A percentile compares a stretch with the other conserved stretches of the same genome.
Conservation (phyloP, 257 asterid genomes). For the Cynanchum wilfordii region DNA sequence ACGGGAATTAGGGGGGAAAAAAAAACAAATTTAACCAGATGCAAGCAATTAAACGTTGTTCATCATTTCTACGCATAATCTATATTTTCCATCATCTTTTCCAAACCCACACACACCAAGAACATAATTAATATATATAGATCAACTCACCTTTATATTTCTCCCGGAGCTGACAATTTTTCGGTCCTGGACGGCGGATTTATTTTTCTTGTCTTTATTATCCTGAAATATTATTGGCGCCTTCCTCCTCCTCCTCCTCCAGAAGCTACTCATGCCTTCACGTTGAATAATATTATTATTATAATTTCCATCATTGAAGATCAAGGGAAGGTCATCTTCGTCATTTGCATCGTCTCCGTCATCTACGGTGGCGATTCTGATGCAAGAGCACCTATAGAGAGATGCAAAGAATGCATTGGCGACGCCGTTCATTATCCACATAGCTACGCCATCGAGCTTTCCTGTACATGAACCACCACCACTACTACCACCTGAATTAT, state of each 20-base stretch:
- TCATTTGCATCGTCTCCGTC: slow-evolving; percentile 57
- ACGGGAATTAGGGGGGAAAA: neutral
- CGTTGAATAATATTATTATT: neutral
- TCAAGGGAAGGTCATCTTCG: slow-evolving; percentile 43
- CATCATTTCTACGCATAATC: neutral
- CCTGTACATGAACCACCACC: slow-evolving; percentile 23
- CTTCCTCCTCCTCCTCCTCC: slow-evolving; percentile 21
- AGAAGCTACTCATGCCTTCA: neutral
- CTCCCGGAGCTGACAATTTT: neutral
- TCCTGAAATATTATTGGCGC: slow-evolving; percentile 7
- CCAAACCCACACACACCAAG: neutral
- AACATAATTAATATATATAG: neutral
- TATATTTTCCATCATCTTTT: neutral
- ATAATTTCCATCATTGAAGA: slow-evolving; percentile 38
- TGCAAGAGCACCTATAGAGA: slow-evolving; percentile 75
- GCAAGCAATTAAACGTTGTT: neutral
- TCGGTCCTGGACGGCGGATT: slow-evolving; percentile 4
- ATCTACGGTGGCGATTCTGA: slow-evolving; percentile 56
- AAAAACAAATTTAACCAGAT: neutral
- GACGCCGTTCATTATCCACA: slow-evolving; percentile 66
- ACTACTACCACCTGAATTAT: slow-evolving; percentile 15
- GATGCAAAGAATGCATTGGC: slow-evolving; percentile 70
- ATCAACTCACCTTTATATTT: neutral
- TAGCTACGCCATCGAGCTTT: slow-evolving; percentile 62
- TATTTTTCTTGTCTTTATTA: slow-evolving; percentile 40